Evolutionary conservation across 2,329 filamentous ascomycete species (phyloP), one percentile per base, ranked within the genome.

Genomic region (Elsinoe arachidis): DNA sequence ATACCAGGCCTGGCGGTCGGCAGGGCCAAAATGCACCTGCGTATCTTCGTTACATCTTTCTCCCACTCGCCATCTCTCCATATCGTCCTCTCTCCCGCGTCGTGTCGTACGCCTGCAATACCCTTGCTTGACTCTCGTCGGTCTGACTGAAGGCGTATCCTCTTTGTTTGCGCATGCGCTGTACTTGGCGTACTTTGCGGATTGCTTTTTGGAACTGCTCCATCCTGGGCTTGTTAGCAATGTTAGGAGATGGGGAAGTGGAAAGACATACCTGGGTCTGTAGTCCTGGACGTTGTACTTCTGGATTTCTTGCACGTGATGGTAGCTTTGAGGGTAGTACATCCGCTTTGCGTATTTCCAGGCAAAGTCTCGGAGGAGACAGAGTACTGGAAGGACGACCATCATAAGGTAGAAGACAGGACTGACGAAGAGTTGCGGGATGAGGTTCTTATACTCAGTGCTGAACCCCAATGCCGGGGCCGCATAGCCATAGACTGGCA

Each of bases 261-360:
- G 21, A 33, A 35, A 37, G 53, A 77, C 80, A 64, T 81, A 91
- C 88, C 93, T 85, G 61, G 93, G 93, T 68, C 93, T 81, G 74
- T 99, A 99, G 75, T 99, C 93, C 75, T 99, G 93, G 60, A 99
- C 96, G 67, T 99, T 99, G 76, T 97, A 99, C 75, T 99, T 99
- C 73, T 99, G 93, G 65, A 99, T 99, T 76, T 99, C 93, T 73
- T 99, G 93, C 62, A 99, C 93, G 71, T 99, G 93, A 66, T 99
- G 93, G 68, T 99, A 99, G 43, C 89, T 85, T 74, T 96, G 88
- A 19, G 93, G 93, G 64, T 85, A 86, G 75, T 97, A 99, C 90
- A 99, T 96, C 63, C 93, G 83, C 78, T 96, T 96, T 61, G 83
- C 85, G 66, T 97, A 99, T 78, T 99, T 99, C 91, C 92, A 99